Percentiles rank a stretch among this genome's conserved stretches.
Evolutionary conservation across 2,329 filamentous ascomycete genomes (phyloP).

Genomic region (Stemphylium beticola): DNA sequence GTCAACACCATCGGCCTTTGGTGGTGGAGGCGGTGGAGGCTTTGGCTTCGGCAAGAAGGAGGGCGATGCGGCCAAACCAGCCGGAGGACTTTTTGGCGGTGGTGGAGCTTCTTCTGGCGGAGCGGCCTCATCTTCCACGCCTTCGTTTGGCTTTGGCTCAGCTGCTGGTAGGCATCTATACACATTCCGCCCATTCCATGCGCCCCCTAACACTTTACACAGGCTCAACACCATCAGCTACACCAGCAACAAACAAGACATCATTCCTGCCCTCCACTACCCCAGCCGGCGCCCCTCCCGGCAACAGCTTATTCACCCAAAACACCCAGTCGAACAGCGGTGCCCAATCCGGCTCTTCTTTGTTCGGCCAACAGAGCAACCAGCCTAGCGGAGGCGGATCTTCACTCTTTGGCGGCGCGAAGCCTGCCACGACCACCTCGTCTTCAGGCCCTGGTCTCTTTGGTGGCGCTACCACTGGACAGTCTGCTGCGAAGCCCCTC

Average conservation of each 20-base stretch:
- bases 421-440: slow-evolving; percentile 34
- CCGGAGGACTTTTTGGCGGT: slow-evolving; percentile 22
- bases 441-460: slow-evolving; percentile 41
- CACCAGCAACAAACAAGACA: slow-evolving; percentile 46
- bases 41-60: slow-evolving; percentile 31
- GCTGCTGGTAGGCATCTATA: slow-evolving; percentile 16
- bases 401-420: slow-evolving; percentile 29
- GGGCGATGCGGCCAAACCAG: slow-evolving; percentile 31
- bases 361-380: slow-evolving; percentile 26
- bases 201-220: slow-evolving; percentile 12
- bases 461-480: slow-evolving; percentile 25
- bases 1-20: slow-evolving; percentile 12
- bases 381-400: slow-evolving; percentile 15
- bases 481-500: slow-evolving; percentile 30
- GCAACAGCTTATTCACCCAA: slow-evolving; percentile 36
- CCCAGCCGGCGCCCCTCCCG: slow-evolving; percentile 48
- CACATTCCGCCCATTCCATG: neutral
- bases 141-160: slow-evolving; percentile 20
- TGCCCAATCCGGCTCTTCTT: slow-evolving; percentile 18
- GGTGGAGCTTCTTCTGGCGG: slow-evolving; percentile 19
- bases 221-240: slow-evolving; percentile 39
- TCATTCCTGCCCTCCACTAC: slow-evolving; percentile 48
- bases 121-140: slow-evolving; percentile 23
- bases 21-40: slow-evolving; percentile 22
- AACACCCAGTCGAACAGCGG: slow-evolving; percentile 24